These are phyloP conservation scores for Chrysoporthe puriensis DNA, from an alignment of 2,329 filamentous ascomycete genomes.

Conservation along the genomic window DNA sequence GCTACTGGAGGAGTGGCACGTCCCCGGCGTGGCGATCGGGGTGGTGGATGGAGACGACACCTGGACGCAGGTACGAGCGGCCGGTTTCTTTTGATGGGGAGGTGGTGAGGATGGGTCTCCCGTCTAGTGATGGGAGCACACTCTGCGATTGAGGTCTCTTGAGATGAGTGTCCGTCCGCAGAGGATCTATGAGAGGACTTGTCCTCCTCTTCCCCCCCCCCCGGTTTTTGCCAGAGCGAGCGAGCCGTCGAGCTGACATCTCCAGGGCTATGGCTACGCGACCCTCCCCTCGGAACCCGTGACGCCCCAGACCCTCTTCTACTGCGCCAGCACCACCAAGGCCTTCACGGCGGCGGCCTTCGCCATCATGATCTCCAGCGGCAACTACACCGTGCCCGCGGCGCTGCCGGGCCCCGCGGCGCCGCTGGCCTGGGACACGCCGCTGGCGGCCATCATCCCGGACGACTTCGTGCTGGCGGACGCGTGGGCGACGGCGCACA, in stretches of 20 bases:
- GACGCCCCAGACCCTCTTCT: conserved; percentile 54
- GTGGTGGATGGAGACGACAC: conserved; percentile 50
- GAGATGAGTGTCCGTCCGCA: background rate
- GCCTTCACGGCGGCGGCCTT: conserved; percentile 56
- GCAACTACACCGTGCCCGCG: conserved; percentile 37
- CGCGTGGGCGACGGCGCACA: conserved; percentile 45
- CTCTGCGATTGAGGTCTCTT: background rate
- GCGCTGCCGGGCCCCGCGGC: conserved; percentile 35
- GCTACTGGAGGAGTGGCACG: conserved; percentile 45
- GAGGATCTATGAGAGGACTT: too few relatives aligned
- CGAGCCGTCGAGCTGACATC: background rate
- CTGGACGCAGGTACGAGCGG: conserved; percentile 42
- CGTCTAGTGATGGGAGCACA: background rate
- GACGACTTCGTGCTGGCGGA: conserved; percentile 53
- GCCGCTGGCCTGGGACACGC: conserved; percentile 48
- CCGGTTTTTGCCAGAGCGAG: too few relatives aligned
- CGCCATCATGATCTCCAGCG: conserved; percentile 49
- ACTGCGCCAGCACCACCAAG: conserved; percentile 58
- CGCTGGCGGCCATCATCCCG: conserved; percentile 49
- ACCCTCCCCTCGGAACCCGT: conserved; percentile 44
- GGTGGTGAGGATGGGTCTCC: background rate
- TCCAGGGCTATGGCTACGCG: conserved; percentile 48
- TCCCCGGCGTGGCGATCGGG: conserved; percentile 53
- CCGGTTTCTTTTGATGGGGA: background rate
- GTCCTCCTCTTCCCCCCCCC: too few relatives aligned